Percentiles rank a stretch among this genome's conserved stretches.
Conservation (phyloP, 345 rosid species). For the Populus tremula region DNA sequence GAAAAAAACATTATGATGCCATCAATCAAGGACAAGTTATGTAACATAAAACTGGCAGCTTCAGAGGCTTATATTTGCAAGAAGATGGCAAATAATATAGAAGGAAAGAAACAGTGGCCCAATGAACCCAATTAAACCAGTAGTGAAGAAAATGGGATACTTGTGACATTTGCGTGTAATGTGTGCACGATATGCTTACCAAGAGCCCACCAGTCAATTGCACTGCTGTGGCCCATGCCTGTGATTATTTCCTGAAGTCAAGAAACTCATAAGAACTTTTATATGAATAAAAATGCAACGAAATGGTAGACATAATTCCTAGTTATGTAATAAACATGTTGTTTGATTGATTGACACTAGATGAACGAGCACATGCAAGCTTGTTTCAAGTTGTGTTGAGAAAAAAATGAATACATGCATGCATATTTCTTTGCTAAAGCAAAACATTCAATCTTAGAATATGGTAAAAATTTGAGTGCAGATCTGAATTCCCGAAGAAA, state of each 20-base stretch:
- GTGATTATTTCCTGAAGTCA: conserved; percentile 83
- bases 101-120: neutral
- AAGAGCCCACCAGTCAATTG: conserved; percentile 96
- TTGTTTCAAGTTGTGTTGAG: no score
- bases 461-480: no score
- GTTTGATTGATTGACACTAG: no score
- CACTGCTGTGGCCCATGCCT: conserved; percentile 83
- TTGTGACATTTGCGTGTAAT: neutral
- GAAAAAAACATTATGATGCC: neutral
- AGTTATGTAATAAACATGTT: no score
- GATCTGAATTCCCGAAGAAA: no score
- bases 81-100: neutral
- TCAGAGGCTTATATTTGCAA: neutral
- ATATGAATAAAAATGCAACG: neutral
- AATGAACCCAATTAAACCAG: no score
- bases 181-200: conserved; percentile 46
- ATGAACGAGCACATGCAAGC: no score
- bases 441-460: no score
- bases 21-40: neutral
- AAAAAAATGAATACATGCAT: no score
- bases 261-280: conserved; percentile 13
- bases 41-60: neutral
- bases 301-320: neutral
- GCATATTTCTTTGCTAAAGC: no score
- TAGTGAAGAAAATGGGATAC: neutral